These are phyloP conservation scores for Incumbomyces delicatus DNA, from an alignment of 2,329 filamentous ascomycete species.

Conservation along the genomic window DNA sequence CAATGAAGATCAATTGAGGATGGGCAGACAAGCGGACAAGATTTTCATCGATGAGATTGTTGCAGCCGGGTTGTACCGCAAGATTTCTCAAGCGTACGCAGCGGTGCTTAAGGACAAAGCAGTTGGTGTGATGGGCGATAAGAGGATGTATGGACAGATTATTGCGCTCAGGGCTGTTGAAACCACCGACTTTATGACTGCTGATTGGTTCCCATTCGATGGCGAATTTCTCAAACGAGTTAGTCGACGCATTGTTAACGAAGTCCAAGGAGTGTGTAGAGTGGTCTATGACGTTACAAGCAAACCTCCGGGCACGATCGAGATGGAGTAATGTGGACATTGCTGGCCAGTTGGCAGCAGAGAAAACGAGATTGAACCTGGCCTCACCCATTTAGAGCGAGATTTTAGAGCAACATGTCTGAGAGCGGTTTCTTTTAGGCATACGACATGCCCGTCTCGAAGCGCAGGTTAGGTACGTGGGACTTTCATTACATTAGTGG, in stretches of 20 bases:
- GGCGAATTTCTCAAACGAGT: slow-evolving; percentile 57
- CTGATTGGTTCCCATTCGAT: slow-evolving; percentile 58
- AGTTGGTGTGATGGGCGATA: slow-evolving; percentile 61
- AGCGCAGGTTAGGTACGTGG: too few species aligned
- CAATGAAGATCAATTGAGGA: slow-evolving; percentile 66
- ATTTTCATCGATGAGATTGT: slow-evolving; percentile 39
- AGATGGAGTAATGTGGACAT: slow-evolving; percentile 49
- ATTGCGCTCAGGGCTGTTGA: slow-evolving; percentile 53
- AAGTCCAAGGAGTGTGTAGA: slow-evolving; percentile 61
- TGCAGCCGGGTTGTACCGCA: slow-evolving; percentile 35
- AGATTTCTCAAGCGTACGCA: slow-evolving; percentile 62
- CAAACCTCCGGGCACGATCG: slow-evolving; percentile 63
- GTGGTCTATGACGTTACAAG: slow-evolving; percentile 51
- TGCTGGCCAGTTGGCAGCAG: too few species aligned
- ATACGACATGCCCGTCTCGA: too few species aligned
- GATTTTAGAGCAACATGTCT: too few species aligned
- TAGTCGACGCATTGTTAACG: slow-evolving; percentile 60
- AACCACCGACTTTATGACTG: slow-evolving; percentile 64
- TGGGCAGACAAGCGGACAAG: slow-evolving; percentile 45
- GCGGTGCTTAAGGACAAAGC: slow-evolving; percentile 57
- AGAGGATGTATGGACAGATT: slow-evolving; percentile 55
- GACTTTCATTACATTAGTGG: too few species aligned
- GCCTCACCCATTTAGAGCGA: too few species aligned
- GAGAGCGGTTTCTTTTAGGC: too few species aligned
- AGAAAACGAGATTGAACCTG: too few species aligned